A percentile compares a stretch with the other conserved stretches of the same genome.
Evolutionary conservation across 371 early-diverging fungal genomes (phyloP).

Genomic region (Mortierella sp.): DNA sequence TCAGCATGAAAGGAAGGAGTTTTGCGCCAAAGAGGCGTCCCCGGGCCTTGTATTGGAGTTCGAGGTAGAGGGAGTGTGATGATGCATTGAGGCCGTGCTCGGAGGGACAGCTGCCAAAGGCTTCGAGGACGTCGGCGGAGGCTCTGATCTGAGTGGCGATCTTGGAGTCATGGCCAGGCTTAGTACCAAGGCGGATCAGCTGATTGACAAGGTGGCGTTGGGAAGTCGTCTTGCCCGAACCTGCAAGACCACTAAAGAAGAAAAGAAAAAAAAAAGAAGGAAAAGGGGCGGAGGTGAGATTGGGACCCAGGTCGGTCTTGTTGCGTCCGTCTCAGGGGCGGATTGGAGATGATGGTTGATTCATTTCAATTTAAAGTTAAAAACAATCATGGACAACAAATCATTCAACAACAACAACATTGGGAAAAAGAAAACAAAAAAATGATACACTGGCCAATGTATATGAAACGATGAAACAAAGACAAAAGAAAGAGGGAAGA

Average conservation of each 20-base stretch:
- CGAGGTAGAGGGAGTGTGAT: constrained; percentile 80
- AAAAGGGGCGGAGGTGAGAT: background rate
- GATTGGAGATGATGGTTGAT: background rate
- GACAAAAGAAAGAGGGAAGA: background rate
- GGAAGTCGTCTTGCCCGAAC: constrained; percentile 84
- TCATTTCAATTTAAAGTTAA: background rate
- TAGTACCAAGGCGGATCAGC: constrained; percentile 69
- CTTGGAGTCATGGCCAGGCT: constrained; percentile 66
- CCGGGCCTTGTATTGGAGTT: constrained; percentile 83
- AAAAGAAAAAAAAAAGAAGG: background rate
- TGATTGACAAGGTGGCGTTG: constrained; percentile 75
- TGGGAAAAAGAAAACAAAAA: background rate
- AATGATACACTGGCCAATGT: background rate
- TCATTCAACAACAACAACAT: background rate
- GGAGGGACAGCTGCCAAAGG: constrained; percentile 76
- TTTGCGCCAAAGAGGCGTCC: constrained; percentile 86
- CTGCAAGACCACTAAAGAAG: constrained; percentile 73
- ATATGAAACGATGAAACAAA: constrained; percentile 4
- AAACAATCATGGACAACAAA: background rate
- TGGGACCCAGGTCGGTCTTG: background rate
- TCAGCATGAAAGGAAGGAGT: constrained; percentile 85
- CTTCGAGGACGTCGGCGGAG: constrained; percentile 71
- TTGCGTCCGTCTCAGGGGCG: background rate
- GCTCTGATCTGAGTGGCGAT: constrained; percentile 71
- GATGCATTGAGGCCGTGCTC: constrained; percentile 74